Conservation (phyloP, 495 filamentous ascomycete genomes). For the Hypoxylon lienhwacheense region DNA sequence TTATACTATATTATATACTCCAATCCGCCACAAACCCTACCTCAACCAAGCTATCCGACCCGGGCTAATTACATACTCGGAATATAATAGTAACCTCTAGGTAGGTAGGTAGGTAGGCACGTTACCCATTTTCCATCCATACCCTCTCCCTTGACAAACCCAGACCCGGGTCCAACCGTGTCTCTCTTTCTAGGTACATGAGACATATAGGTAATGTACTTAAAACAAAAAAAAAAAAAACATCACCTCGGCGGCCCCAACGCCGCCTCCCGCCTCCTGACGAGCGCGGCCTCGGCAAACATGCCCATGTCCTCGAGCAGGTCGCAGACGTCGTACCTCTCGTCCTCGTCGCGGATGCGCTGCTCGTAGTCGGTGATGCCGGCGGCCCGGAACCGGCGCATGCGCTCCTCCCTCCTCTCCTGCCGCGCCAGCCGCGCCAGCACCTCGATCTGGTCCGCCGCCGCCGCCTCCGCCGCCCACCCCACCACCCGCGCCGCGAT, state of each 20-base stretch:
- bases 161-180: too few relatives aligned
- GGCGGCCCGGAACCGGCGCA: not conserved
- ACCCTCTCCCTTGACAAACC: too few relatives aligned
- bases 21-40: too few relatives aligned
- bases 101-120: too few relatives aligned
- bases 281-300: slow-evolving; percentile 19
- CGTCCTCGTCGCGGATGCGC: not conserved
- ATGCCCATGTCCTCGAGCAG: slow-evolving; percentile 33
- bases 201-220: too few relatives aligned
- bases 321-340: slow-evolving; percentile 31
- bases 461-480: slow-evolving; percentile 20
- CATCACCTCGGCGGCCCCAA: slow-evolving; percentile 7
- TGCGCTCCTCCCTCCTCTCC: slow-evolving; percentile 6
- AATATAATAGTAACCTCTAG: too few relatives aligned
- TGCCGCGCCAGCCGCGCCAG: slow-evolving; percentile 12
- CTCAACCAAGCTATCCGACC: too few relatives aligned
- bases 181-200: too few relatives aligned
- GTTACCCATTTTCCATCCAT: too few relatives aligned
- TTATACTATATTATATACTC: too few relatives aligned
- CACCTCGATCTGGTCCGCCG: slow-evolving; percentile 3
- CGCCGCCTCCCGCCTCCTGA: slow-evolving; percentile 12
- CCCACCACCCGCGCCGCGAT: slow-evolving; percentile 39
- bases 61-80: too few relatives aligned
- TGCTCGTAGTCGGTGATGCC: not conserved
- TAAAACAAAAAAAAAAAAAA: too few relatives aligned